Percentiles rank a stretch among this genome's conserved stretches.
Conservation (phyloP, 768 basidiomycete genomes). For the Tephrocybe rancida region DNA sequence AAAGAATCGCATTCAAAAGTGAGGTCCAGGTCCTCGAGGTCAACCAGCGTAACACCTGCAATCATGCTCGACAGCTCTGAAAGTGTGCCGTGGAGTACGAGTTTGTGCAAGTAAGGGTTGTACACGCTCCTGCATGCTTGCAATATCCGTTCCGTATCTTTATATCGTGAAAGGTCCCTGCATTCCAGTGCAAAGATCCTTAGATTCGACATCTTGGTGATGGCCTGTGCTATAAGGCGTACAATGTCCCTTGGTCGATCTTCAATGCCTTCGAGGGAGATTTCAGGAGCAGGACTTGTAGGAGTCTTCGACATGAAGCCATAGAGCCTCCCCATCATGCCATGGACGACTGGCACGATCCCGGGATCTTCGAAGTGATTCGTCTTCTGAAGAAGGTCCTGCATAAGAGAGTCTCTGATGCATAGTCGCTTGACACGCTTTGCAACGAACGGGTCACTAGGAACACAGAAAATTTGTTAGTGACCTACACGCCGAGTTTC, state of each 20-base stretch:
- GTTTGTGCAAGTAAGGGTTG: background rate
- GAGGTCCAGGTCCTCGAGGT: slow-evolving; percentile 1
- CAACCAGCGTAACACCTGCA: background rate
- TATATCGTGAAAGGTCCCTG: background rate
- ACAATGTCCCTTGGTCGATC: slow-evolving; percentile 2
- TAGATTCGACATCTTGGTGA: background rate
- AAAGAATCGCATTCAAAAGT: background rate
- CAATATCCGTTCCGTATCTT: slow-evolving; percentile 1
- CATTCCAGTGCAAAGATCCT: background rate
- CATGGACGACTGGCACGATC: background rate
- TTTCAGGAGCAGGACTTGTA: background rate
- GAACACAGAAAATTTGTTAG: no score
- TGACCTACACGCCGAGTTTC: background rate
- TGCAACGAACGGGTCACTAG: background rate
- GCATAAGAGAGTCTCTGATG: background rate
- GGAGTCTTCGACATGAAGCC: background rate
- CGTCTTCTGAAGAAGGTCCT: background rate
- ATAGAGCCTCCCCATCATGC: background rate
- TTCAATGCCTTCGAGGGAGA: background rate
- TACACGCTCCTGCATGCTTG: background rate
- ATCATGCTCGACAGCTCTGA: background rate
- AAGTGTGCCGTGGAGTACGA: background rate
- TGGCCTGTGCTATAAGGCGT: slow-evolving; percentile 1
- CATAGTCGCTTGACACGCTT: background rate
- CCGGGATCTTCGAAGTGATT: slow-evolving; percentile 5